Conservation (phyloP, 306 rosid species). For the Datisca glomerata region DNA sequence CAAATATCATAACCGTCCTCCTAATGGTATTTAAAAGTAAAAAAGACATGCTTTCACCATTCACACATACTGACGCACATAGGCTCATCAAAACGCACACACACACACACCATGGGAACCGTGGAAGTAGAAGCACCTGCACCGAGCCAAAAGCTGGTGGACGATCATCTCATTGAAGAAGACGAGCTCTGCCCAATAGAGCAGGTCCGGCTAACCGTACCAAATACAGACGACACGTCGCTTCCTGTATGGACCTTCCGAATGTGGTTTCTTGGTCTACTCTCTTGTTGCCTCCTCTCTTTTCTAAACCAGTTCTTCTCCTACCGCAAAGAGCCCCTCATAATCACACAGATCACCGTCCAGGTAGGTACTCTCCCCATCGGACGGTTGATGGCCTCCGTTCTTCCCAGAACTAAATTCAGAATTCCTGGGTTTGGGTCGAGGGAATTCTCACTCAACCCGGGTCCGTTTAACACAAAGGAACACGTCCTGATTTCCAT, state of each 20-base stretch:
- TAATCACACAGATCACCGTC: constrained; percentile 48
- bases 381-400: constrained; percentile 56
- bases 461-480: constrained; percentile 79
- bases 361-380: constrained; percentile 57
- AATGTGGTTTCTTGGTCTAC: constrained; percentile 64
- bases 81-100: too few species aligned
- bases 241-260: constrained; percentile 83
- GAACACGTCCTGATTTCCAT: constrained; percentile 75
- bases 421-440: constrained; percentile 33
- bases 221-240: constrained; percentile 45
- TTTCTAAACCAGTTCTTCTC: constrained; percentile 80
- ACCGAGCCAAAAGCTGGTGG: neutral
- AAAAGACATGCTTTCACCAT: too few species aligned
- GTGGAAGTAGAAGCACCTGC: constrained; percentile 1
- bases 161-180: constrained; percentile 6
- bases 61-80: too few species aligned
- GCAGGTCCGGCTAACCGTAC: constrained; percentile 54
- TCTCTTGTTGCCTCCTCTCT: constrained; percentile 48
- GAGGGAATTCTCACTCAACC: constrained; percentile 33
- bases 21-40: too few species aligned
- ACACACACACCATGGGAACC: constrained; percentile 6
- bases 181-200: constrained; percentile 57
- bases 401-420: constrained; percentile 31
- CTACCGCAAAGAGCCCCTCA: constrained; percentile 52
- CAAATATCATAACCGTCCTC: too few species aligned